Conservation (phyloP, 139 green algal species). For the Haematococcus lacustris region DNA sequence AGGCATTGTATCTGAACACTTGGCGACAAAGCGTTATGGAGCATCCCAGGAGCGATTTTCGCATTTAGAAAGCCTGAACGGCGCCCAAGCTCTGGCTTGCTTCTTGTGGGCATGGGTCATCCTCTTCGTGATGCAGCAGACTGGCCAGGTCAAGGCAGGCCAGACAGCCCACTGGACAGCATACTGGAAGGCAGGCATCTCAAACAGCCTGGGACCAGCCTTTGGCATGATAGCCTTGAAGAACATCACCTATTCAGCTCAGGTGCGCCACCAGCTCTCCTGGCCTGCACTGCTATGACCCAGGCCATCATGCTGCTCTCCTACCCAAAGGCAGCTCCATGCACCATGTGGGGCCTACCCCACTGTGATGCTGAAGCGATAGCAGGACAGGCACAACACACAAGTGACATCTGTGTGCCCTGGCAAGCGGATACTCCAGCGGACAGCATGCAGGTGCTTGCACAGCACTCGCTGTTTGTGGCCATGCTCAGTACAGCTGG, state of each 20-base stretch:
- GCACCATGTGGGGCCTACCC: too few species aligned
- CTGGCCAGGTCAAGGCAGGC: conserved; percentile 6
- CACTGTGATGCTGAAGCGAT: too few species aligned
- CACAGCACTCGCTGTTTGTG: too few species aligned
- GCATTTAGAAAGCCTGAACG: conserved; percentile 81
- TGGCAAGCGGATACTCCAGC: too few species aligned
- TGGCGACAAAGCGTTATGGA: conserved; percentile 80
- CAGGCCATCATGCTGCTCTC: too few species aligned
- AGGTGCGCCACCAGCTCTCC: too few species aligned
- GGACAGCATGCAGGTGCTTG: too few species aligned
- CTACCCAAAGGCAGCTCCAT: too few species aligned
- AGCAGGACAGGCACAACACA: too few species aligned
- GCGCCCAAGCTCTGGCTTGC: conserved; percentile 77
- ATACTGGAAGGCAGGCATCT: conserved; percentile 78
- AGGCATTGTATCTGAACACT: conserved; percentile 75
- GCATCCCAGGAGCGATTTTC: conserved; percentile 57
- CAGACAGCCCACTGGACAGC: conserved; percentile 30
- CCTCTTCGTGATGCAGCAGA: conserved; percentile 11
- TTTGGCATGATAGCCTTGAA: conserved; percentile 84
- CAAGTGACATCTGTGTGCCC: too few species aligned
- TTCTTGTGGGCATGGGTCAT: conserved; percentile 77
- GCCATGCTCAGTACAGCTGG: too few species aligned
- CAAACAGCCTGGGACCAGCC: conserved; percentile 84
- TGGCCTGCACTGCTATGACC: too few species aligned
- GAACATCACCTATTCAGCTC: conserved; percentile 90